Base-by-base conservation (phyloP, 2,329 filamentous ascomycete species). In the Epichloe gansuensis region DNA sequence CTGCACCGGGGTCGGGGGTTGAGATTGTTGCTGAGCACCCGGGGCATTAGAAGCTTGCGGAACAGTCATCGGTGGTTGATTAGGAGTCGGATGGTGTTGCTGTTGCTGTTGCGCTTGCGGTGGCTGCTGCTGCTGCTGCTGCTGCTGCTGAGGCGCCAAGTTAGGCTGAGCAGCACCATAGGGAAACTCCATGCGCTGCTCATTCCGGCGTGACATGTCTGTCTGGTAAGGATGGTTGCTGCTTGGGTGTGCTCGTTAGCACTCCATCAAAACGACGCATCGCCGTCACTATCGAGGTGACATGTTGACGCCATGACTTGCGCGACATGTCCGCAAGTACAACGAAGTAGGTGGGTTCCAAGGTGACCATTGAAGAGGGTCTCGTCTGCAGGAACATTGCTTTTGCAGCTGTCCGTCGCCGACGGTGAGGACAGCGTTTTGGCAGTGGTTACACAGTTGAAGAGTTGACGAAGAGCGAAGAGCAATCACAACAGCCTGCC, bases 141-240 rank as follows among this genome's bases (percentile, higher is more conserved):
- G n/a, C 17, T 64, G 64, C 51, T 58, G 60, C 54, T 63, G 64
- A 48, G 65, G 63, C 39, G 63, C 58, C 63, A 71, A 67, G 57
- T 66, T 67, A 48, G 68, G 65, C 58, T 71, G 68, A 47, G 67
- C 61, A 43, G 62, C 61, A 55, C 64, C 66, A 50, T 72, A 73
- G 46, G 67, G 64, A 53, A 72, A 72, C 21, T 72, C 68, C 60
- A 71, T 70, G 51, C 68, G 67, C 56, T 54, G 53, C 9, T 72
- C 70, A 59, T 66, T 67, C 52, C 70, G 69, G 55, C 69, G 68
- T 57, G 65, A 68, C 74, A 78, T 73, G 56, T 78, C 74, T 58
- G 69, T 63, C 64, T 73, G 74, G 60, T 78, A 78, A 51, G 71
- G 64, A 61, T 78, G 74, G 54, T 68, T 68, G 60, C 68, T 70